Conservation (phyloP, 2,329 filamentous ascomycete species). For the Cytospora piceicola region DNA sequence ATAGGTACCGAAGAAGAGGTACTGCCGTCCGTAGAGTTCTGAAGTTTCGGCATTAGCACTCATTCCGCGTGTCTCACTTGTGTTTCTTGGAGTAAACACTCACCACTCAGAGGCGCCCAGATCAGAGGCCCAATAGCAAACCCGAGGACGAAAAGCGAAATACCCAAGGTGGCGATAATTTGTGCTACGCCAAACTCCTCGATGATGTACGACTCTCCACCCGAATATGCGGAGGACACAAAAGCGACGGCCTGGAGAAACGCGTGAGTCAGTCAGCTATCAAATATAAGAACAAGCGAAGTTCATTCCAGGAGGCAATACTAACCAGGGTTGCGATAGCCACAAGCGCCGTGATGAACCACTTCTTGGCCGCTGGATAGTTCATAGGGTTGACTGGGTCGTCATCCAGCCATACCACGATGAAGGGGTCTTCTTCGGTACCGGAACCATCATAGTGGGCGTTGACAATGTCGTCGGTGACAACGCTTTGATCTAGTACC, state of each 20-base stretch:
- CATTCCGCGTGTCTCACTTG: background rate
- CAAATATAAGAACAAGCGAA: background rate
- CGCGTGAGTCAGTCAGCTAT: background rate
- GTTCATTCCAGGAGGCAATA: background rate
- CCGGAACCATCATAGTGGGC: constrained; percentile 48
- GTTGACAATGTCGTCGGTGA: constrained; percentile 22
- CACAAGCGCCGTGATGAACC: constrained; percentile 27
- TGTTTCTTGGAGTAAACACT: background rate
- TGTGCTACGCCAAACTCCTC: constrained; percentile 50
- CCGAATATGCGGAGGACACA: constrained; percentile 65
- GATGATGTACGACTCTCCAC: constrained; percentile 55
- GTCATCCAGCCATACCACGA: constrained; percentile 54
- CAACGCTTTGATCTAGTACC: background rate
- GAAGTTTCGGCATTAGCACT: constrained; percentile 38
- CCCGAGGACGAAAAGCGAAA: constrained; percentile 66
- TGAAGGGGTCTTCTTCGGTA: constrained; percentile 57
- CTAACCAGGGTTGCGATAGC: constrained; percentile 23
- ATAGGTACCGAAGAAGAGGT: constrained; percentile 64
- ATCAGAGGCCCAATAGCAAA: constrained; percentile 65
- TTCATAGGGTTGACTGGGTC: constrained; percentile 60
- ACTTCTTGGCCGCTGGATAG: constrained; percentile 36
- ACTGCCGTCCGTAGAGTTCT: constrained; percentile 65
- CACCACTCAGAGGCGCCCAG: constrained; percentile 61
- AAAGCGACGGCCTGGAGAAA: constrained; percentile 56
- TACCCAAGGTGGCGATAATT: constrained; percentile 59